Evolutionary conservation across 495 filamentous ascomycete species (phyloP), one percentile per base, ranked within the genome.

Genomic region (Xylaria sp.): DNA sequence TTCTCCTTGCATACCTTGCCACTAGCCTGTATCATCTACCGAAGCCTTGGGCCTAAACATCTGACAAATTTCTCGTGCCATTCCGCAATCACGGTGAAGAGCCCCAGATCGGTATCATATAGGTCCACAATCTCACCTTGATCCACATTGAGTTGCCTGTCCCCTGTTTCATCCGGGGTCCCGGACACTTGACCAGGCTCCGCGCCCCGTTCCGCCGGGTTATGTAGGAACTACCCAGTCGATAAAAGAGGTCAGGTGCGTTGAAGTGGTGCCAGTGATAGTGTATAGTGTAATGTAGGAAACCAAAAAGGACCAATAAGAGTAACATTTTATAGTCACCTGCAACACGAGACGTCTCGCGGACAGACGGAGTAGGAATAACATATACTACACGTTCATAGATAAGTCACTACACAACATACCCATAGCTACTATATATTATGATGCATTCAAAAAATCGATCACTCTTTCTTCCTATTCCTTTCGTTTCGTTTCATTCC

Each of bases 61-160:
- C 44, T 66, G 62, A 50, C 57, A 66, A 66, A 66, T 66, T 26
- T 52, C 62, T 66, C 46, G 43, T 46, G 31, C 46, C 62, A 66
- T 52, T 66, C 62, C 17, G 29, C 26, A 66, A 66, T 66, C 29
- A 66, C 62, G 62, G 62, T 66, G 62, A 66, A 66, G 41, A 31
- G 26, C 62, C 44, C 62, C 31, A 40, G 62, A 50, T 52, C 62
- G 29, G 44, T 37, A 50, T 66, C 62, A 50, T 40, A 37, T 26
- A 52, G 29, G 31, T 52, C 62, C 62, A 66, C 62, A 50, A 24
- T 52, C 62, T 66, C 62, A 66, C 62, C 44, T 52, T 52, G 19
- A 52, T 52, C 62, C 62, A 66, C 44, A 50, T 35, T 66, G 12
- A 44, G 43, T 21, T 46, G 31, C 26, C 62, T 26, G 44, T 50